A percentile compares a stretch with the other conserved stretches of the same genome.
phyloP scores from a whole-genome alignment of 192 early-diverging fungal genomes.

The Glomus cerebriforme region DNA sequence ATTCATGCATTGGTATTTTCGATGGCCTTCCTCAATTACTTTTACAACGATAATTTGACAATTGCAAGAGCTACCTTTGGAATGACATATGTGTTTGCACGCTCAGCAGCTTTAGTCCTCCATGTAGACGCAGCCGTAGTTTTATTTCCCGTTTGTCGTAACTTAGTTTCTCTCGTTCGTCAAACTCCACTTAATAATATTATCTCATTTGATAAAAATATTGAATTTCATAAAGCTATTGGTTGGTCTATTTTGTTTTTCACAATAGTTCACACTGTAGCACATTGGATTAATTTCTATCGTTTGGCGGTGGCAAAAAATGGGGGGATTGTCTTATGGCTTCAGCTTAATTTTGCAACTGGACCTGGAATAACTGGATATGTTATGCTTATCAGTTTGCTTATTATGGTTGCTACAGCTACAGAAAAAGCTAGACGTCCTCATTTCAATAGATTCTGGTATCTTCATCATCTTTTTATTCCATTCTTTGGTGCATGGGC shows the following conservation, averaged over 20 bases:
- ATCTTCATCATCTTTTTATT: slow-evolving; percentile 75
- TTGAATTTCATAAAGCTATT: slow-evolving; percentile 75
- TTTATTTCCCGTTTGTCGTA: slow-evolving; percentile 83
- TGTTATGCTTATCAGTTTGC: slow-evolving; percentile 59
- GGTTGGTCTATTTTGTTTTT: slow-evolving; percentile 70
- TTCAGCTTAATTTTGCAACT: slow-evolving; percentile 43
- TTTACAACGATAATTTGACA: slow-evolving; percentile 55
- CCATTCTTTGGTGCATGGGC: slow-evolving; percentile 67
- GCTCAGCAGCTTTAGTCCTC: slow-evolving; percentile 65
- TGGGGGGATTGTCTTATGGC: slow-evolving; percentile 37
- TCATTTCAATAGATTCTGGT: slow-evolving; percentile 80
- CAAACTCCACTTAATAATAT: slow-evolving; percentile 60
- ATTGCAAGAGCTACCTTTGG: slow-evolving; percentile 53
- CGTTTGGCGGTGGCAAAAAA: slow-evolving; percentile 27
- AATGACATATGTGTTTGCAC: slow-evolving; percentile 57
- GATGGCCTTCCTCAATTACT: slow-evolving; percentile 64
- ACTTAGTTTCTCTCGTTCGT: slow-evolving; percentile 57
- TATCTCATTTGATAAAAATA: slow-evolving; percentile 71
- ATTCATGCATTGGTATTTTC: slow-evolving; percentile 60
- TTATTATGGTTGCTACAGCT: slow-evolving; percentile 62
- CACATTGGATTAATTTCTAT: slow-evolving; percentile 63
- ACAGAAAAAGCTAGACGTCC: slow-evolving; percentile 54
- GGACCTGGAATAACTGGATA: slow-evolving; percentile 70
- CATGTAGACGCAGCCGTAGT: slow-evolving; percentile 74
- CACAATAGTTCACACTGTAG: slow-evolving; percentile 60